Conservation (phyloP, 2,329 filamentous ascomycete genomes). For the Bipolaris bicolor region DNA sequence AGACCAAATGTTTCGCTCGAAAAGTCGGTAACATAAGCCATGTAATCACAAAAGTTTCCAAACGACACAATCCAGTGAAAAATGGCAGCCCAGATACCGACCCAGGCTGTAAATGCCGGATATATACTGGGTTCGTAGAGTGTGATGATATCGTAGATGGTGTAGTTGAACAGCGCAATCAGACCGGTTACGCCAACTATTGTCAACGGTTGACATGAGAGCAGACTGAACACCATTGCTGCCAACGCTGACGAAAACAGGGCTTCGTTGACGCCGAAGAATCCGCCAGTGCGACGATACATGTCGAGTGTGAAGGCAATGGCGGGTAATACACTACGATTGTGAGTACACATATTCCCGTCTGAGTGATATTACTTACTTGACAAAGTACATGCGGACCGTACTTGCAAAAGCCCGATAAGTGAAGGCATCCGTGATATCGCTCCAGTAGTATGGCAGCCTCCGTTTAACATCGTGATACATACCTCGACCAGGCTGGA, state of each 20-base stretch:
- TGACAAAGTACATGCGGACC: conserved; percentile 65
- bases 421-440: conserved; percentile 61
- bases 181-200: conserved; percentile 63
- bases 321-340: conserved; percentile 59
- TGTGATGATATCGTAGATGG: conserved; percentile 63
- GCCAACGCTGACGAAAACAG: conserved; percentile 63
- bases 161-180: conserved; percentile 62
- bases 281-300: conserved; percentile 60
- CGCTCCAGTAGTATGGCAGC: conserved; percentile 62
- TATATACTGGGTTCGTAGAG: conserved; percentile 59
- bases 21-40: conserved; percentile 65
- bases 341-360: conserved; percentile 5
- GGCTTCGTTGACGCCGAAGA: conserved; percentile 64
- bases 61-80: conserved; percentile 63
- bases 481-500: conserved; percentile 59
- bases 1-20: conserved; percentile 61
- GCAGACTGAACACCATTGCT: conserved; percentile 60
- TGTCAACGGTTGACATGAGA: conserved; percentile 61
- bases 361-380: conserved; percentile 40
- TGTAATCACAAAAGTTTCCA: conserved; percentile 62
- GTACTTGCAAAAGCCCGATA: conserved; percentile 63
- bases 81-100: conserved; percentile 63
- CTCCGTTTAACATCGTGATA: conserved; percentile 60
- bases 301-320: conserved; percentile 66
- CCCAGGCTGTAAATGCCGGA: conserved; percentile 62